phyloP scores from a whole-genome alignment of 805 yeast genomes.

The Lipomyces lipofer region DNA sequence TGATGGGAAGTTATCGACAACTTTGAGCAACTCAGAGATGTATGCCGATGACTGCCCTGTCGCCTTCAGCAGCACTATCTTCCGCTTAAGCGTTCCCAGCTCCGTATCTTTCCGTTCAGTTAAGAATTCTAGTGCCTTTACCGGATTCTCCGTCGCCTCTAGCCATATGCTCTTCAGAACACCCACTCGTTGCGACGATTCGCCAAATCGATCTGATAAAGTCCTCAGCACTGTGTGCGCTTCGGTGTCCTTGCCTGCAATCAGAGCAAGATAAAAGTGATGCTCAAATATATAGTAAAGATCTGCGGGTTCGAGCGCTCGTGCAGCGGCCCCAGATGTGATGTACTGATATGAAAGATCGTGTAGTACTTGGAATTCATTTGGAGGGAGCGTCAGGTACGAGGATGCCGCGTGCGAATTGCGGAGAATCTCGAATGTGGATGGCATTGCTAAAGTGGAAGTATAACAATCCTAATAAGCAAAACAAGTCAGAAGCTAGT shows the following conservation, averaged over 20 bases:
- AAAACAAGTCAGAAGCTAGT: too few species aligned
- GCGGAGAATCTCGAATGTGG: constrained; percentile 14
- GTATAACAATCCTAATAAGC: too few species aligned
- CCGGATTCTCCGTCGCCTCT: constrained; percentile 54
- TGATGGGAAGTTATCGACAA: constrained; percentile 64
- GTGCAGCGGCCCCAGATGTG: constrained; percentile 35
- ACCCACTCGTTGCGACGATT: constrained; percentile 55
- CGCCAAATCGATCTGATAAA: constrained; percentile 65
- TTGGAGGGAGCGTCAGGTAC: constrained; percentile 13
- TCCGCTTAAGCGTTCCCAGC: constrained; percentile 37
- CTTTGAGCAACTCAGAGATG: constrained; percentile 54
- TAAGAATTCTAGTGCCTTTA: constrained; percentile 44
- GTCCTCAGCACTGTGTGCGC: constrained; percentile 68
- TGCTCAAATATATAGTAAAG: constrained; percentile 64
- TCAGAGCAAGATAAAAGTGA: constrained; percentile 64
- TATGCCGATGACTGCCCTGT: constrained; percentile 44
- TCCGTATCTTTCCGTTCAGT: constrained; percentile 38
- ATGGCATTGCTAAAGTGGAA: too few species aligned
- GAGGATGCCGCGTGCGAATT: constrained; percentile 18
- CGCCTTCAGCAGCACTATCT: constrained; percentile 36
- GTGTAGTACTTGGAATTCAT: constrained; percentile 11
- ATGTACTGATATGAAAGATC: constrained; percentile 10
- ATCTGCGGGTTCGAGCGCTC: constrained; percentile 43
- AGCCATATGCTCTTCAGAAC: constrained; percentile 56
- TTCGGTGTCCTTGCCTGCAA: constrained; percentile 64